Evolutionary conservation across 306 rosid species (phyloP).

Genomic region (Potentilla sterilis): DNA sequence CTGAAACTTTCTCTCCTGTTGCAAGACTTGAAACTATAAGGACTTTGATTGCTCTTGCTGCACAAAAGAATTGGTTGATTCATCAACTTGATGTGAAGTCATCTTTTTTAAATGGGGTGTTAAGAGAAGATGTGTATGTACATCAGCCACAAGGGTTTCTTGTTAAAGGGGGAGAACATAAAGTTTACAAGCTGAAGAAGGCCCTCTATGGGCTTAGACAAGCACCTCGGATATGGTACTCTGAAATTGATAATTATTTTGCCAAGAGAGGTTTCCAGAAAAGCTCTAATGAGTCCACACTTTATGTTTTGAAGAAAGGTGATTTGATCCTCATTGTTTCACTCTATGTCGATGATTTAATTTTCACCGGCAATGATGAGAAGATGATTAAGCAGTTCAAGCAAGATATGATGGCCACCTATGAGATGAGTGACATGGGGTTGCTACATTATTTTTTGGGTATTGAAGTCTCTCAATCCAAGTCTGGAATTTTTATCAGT

Average conservation of each 20-base stretch:
- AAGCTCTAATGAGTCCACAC: neutral
- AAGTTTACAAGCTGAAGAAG: too few relatives aligned
- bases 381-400: neutral
- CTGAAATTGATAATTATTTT: neutral
- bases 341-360: neutral
- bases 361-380: neutral
- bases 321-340: neutral
- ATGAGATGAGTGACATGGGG: neutral
- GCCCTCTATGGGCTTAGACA: too few relatives aligned
- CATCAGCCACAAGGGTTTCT: too few relatives aligned
- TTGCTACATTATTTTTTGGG: neutral
- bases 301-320: neutral
- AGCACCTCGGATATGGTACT: neutral
- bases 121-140: too few relatives aligned
- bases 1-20: too few relatives aligned
- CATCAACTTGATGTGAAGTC: too few relatives aligned
- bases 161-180: too few relatives aligned
- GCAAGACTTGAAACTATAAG: too few relatives aligned
- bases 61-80: too few relatives aligned
- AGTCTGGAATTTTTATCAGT: neutral
- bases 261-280: neutral
- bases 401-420: neutral
- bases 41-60: too few relatives aligned
- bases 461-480: neutral
- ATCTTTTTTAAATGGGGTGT: too few relatives aligned